A percentile compares a stretch with the other conserved stretches of the same genome.
Evolutionary conservation across 139 green algal genomes (phyloP).

Genomic region (Tetradesmus lagerheimii): DNA sequence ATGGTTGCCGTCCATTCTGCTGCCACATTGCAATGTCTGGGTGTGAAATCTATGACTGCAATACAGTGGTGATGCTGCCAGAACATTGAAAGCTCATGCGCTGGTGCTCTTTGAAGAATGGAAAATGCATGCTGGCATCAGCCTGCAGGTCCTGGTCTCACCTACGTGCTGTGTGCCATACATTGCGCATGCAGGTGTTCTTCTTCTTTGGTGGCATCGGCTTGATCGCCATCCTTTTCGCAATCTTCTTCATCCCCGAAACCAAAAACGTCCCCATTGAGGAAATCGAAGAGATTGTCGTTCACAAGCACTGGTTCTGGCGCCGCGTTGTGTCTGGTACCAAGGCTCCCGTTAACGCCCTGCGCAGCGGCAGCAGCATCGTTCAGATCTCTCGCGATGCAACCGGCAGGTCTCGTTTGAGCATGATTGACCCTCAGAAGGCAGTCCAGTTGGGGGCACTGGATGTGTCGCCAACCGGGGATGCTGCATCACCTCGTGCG

Average conservation of each 20-base stretch:
- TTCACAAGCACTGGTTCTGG: constrained; percentile 42
- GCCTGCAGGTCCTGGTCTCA: no score
- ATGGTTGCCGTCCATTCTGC: no score
- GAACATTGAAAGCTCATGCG: no score
- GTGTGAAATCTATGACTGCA: no score
- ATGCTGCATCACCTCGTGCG: not conserved
- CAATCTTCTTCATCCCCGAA: constrained; percentile 79
- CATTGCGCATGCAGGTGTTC: no score
- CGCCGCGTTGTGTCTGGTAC: not conserved
- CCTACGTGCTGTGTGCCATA: no score
- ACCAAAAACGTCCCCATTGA: constrained; percentile 60
- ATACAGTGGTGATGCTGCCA: no score
- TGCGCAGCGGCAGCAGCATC: not conserved
- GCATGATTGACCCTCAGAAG: not conserved
- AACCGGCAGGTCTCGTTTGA: not conserved
- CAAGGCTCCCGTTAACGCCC: not conserved
- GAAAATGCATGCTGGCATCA: no score
- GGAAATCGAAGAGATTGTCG: constrained; percentile 41
- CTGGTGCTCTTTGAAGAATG: no score
- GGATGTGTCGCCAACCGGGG: not conserved
- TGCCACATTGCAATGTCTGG: no score
- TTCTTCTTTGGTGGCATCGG: constrained; percentile 76
- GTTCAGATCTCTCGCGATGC: not conserved
- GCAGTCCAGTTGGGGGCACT: not conserved
- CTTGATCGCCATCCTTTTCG: constrained; percentile 69